Conservation (phyloP, 106 monocot species). For the Allium sativum region DNA sequence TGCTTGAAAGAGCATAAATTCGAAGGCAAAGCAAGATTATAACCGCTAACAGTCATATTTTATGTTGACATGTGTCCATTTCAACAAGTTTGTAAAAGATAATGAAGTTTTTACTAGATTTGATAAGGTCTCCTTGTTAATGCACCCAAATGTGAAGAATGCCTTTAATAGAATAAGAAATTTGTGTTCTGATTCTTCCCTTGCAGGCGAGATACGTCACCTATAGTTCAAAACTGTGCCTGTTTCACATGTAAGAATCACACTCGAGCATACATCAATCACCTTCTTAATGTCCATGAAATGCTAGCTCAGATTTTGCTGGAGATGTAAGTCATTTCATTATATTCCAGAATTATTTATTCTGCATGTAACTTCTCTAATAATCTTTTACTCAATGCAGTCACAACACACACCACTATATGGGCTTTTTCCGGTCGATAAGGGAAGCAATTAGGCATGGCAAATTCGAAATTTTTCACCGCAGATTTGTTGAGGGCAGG, state of each 20-base stretch:
- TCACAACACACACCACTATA: constrained; percentile 95
- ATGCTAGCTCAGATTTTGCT: constrained; percentile 91
- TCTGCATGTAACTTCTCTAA: neutral
- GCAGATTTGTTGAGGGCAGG: constrained; percentile 47
- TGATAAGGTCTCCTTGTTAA: no score
- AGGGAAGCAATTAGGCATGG: constrained; percentile 58
- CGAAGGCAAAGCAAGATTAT: neutral
- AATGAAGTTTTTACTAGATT: no score
- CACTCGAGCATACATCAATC: constrained; percentile 86
- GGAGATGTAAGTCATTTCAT: constrained; percentile 57
- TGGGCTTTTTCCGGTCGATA: constrained; percentile 67
- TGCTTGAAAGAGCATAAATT: neutral
- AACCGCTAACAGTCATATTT: neutral
- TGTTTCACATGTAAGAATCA: constrained; percentile 59
- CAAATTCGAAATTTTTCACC: constrained; percentile 47
- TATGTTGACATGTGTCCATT: neutral
- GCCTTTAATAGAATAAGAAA: neutral
- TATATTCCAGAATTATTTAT: neutral
- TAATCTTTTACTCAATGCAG: constrained; percentile 26
- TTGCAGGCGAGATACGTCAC: constrained; percentile 68
- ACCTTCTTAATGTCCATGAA: constrained; percentile 90
- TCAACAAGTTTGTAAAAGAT: neutral
- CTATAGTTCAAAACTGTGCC: constrained; percentile 44
- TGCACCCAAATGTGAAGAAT: no score
- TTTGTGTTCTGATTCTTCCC: neutral